Evolutionary conservation across 768 basidiomycete genomes (phyloP), one percentile per base, ranked within the genome.

Genomic region (Pleurotus cornucopiae): DNA sequence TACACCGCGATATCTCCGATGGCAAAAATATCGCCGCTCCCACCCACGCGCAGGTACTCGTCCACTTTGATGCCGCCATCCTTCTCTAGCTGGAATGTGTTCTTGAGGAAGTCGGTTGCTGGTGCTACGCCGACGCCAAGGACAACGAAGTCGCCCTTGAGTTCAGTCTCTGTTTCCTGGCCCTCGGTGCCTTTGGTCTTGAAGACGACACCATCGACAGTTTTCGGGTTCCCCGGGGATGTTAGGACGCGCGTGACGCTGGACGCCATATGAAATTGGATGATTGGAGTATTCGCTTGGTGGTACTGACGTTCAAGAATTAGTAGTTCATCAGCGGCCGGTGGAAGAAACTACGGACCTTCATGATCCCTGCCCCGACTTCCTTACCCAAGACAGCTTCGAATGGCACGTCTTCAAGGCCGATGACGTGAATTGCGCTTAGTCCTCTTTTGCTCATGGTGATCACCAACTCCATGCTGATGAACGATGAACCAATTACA

Each of bases 391-490:
- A 77, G 34, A 94, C 79, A n/a, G 69, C 66, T 64, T 92, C 85
- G 66, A 95, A 94, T 0, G 94, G 94, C 58, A 78, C 77, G 53
- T 85, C 79, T 62, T 89, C 88, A 84, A 85, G 86, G 1, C 92
- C 93, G 53, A 97, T 81, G 58, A 96, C 85, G 59, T 90, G 85
- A 44, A 94, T 85, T 26, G 86, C 88, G 11, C 87, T 87, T 18
- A 92, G 84, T 61, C 88, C 86, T 53, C 88, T 84, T 62, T 84
- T 84, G 6, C 82, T 69, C 2, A 89, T 70, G 0, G 91, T 88
- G n/a, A 75, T 78, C 5, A 91, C 91, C n/a, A 93, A 75, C 67
- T 94, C 91, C 91, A 97, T 91, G 55, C 88, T 84, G 63, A 97
- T 97, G 73, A 95, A 97, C 12, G 88, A 91, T 49, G 85, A 88